A percentile compares a stretch with the other conserved stretches of the same genome.
Conservation (phyloP, 441 rosid genomes). For the Populus hybrid region DNA sequence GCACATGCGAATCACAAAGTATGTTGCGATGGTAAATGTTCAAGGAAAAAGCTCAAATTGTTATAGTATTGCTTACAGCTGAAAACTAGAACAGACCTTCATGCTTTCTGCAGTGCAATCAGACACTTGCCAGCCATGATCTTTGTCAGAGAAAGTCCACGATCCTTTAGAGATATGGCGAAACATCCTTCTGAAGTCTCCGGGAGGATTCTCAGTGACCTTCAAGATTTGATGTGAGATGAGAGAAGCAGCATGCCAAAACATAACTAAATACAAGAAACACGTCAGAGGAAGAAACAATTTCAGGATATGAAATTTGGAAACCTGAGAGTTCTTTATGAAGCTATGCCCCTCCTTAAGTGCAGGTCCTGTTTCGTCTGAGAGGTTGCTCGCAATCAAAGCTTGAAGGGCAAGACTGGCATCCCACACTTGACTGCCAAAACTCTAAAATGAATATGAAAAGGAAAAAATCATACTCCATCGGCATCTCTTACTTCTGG, state of each 20-base stretch:
- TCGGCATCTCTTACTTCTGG: too few relatives aligned
- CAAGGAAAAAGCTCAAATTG: too few relatives aligned
- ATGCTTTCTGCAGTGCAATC: slow-evolving; percentile 29
- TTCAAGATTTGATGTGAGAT: slow-evolving; percentile 24
- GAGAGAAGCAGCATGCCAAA: not conserved
- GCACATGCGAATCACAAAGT: not conserved
- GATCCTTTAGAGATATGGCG: slow-evolving; percentile 25
- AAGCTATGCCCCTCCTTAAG: slow-evolving; percentile 47
- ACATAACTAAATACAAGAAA: not conserved
- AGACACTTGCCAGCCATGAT: slow-evolving; percentile 37
- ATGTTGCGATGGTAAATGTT: too few relatives aligned
- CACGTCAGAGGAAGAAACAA: not conserved
- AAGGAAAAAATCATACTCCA: not conserved
- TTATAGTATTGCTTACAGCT: not conserved
- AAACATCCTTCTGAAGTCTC: slow-evolving; percentile 24
- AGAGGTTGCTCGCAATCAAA: slow-evolving; percentile 36
- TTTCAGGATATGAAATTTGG: not conserved
- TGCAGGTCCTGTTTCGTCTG: slow-evolving; percentile 30
- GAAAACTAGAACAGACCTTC: slow-evolving; percentile 23
- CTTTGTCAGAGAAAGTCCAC: slow-evolving; percentile 31
- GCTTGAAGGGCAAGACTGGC: slow-evolving; percentile 43
- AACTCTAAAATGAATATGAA: slow-evolving; percentile 24
- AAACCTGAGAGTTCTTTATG: slow-evolving; percentile 53
- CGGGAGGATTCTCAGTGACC: slow-evolving; percentile 26
- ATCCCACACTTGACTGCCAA: slow-evolving; percentile 64